Conservation (phyloP, 2,329 filamentous ascomycete species). For the Dactylellina haptotyla region DNA sequence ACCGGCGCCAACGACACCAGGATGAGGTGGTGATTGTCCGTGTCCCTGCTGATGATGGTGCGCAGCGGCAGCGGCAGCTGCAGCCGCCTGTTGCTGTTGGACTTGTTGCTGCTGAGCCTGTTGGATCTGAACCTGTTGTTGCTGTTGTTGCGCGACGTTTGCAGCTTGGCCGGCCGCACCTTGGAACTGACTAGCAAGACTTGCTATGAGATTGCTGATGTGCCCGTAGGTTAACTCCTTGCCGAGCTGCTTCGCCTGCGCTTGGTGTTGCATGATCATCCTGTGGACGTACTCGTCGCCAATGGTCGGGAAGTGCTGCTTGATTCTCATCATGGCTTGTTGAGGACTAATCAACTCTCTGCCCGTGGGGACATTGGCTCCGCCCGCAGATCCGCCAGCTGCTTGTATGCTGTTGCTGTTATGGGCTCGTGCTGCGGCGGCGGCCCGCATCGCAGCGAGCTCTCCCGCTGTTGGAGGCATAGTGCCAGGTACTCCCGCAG, state of each 20-base stretch:
- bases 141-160: constrained; percentile 22
- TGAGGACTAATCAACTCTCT: constrained; percentile 38
- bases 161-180: constrained; percentile 24
- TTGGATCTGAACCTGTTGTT: constrained; percentile 18
- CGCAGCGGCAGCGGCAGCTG: constrained; percentile 14
- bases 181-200: constrained; percentile 35
- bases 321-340: constrained; percentile 44
- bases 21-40: constrained; percentile 32
- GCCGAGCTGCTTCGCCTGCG: constrained; percentile 39
- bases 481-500: constrained; percentile 9
- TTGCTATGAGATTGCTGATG: constrained; percentile 41
- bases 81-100: constrained; percentile 15
- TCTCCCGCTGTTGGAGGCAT: constrained; percentile 23
- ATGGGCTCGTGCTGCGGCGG: constrained; percentile 41
- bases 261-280: constrained; percentile 50
- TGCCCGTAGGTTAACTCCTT: constrained; percentile 44
- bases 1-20: constrained; percentile 17
- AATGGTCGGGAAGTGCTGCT: constrained; percentile 50
- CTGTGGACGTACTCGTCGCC: constrained; percentile 49
- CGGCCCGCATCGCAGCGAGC: constrained; percentile 42
- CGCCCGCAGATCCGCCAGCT: neutral
- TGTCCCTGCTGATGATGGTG: constrained; percentile 42
- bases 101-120: neutral
- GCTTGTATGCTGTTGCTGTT: constrained; percentile 23
- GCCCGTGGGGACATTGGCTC: neutral